Evolutionary conservation across 148 eudicot genomes (phyloP), one percentile per base, ranked within the genome.

Genomic region (Camellia lanceoleosa): DNA sequence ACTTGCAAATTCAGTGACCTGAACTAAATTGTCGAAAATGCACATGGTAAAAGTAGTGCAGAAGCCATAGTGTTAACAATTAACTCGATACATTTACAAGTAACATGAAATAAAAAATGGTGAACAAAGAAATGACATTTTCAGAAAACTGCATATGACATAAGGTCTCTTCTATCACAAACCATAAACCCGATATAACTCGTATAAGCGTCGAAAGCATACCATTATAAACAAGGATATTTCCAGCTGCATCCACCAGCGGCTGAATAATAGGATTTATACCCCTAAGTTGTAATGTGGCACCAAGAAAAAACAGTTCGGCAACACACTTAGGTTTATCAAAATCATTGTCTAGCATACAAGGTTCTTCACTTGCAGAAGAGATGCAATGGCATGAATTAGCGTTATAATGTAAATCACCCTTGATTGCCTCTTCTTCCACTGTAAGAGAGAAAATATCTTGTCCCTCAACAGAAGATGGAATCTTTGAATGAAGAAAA

Each of bases 191-290:
- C 10, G 5, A 55, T 47, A 30, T 38, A 55, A 8, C 76, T 23
- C 63, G 6, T 7, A 14, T 42, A 16, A 20, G 1, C 7, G 67
- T 18, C 16, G 10, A 38, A 51, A 67, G 0, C 79, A 79, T 87
- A 95, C 98, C 98, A 82, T 95, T 95, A 81, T 95, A 95, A 76
- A 91, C 84, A 76, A 96, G 95, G 69, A 94, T 83, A 89, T 93
- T 96, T 80, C 92, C 94, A 42, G 73, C 85, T 12, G 85, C 74
- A 88, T 94, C 97, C 47, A 86, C 84, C 80, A 96, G 80, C 7
- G 99, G 99, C 76, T 96, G 99, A 69, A 80, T 74, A 66, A 93
- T 84, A 12, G 94, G 87, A 66, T 58, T 71, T 11, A 75, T 84
- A 71, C 99, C 99, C 85, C 99, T 89, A 80, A 96, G 84, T 80